These are phyloP conservation scores for Elongisporangium anandrum DNA, from an alignment of 352 stramenopile species.

Conservation along the genomic window DNA sequence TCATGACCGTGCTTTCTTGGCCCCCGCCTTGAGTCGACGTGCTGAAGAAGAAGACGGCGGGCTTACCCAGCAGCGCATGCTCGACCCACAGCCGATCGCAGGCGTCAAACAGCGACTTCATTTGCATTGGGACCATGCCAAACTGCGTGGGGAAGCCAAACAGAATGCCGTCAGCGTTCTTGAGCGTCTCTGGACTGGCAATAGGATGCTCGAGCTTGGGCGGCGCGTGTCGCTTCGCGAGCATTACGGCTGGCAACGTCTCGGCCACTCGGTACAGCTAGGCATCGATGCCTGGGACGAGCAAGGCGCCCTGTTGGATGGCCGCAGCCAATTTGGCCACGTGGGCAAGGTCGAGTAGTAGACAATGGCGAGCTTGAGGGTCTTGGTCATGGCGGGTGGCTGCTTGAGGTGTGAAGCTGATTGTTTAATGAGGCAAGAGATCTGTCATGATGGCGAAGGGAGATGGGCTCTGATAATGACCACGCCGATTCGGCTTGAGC, in stretches of 20 bases:
- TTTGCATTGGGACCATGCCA: slow-evolving; percentile 53
- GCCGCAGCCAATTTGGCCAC: slow-evolving; percentile 44
- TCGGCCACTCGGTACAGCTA: slow-evolving; percentile 54
- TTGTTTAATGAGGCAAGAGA: slow-evolving; percentile 1
- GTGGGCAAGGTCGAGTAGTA: slow-evolving; percentile 66
- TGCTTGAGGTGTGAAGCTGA: neutral
- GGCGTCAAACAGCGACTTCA: slow-evolving; percentile 69
- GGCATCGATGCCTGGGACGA: slow-evolving; percentile 28
- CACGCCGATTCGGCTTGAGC: neutral
- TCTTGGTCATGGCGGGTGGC: slow-evolving; percentile 3
- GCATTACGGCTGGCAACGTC: slow-evolving; percentile 53
- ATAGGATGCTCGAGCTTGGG: slow-evolving; percentile 45
- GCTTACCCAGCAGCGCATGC: slow-evolving; percentile 52
- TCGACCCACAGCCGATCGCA: slow-evolving; percentile 60
- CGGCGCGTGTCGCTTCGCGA: slow-evolving; percentile 51
- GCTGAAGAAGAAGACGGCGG: slow-evolving; percentile 57
- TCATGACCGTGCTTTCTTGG: slow-evolving; percentile 66
- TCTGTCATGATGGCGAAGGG: neutral
- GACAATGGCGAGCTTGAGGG: slow-evolving; percentile 37
- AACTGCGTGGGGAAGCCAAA: slow-evolving; percentile 75
- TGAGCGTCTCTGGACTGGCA: slow-evolving; percentile 35
- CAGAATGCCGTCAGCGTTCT: slow-evolving; percentile 59
- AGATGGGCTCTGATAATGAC: no score
- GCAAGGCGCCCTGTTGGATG: slow-evolving; percentile 47
- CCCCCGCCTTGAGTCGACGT: slow-evolving; percentile 53